A percentile compares a stretch with the other conserved stretches of the same genome.
Conservation (phyloP, 2,329 filamentous ascomycete species). For the Fusarium anthophilum region DNA sequence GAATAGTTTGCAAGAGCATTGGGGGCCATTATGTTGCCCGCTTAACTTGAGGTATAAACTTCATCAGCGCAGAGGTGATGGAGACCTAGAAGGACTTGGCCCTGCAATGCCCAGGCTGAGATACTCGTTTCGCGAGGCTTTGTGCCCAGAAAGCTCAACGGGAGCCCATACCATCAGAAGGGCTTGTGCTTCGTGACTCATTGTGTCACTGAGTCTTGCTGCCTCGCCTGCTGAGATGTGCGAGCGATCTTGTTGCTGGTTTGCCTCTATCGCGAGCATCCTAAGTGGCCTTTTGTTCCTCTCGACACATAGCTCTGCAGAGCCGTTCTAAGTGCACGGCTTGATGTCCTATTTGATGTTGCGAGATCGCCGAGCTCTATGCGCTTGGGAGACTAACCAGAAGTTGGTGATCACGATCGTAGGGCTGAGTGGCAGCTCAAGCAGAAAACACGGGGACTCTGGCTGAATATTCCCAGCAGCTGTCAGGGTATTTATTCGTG, state of each 20-base stretch:
- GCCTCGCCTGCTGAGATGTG: background rate
- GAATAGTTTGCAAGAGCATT: background rate
- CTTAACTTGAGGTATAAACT: background rate
- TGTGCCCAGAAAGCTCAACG: background rate
- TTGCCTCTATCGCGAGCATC: background rate
- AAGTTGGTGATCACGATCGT: background rate
- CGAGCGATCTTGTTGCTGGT: background rate
- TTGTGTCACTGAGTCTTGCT: background rate
- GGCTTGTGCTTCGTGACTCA: background rate
- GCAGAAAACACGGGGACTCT: background rate
- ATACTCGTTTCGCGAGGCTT: background rate
- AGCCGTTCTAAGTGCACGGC: too few species aligned
- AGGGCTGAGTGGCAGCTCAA: background rate
- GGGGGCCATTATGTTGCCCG: background rate
- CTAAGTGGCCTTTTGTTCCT: background rate
- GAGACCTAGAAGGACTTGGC: too few species aligned
- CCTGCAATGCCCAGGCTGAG: background rate
- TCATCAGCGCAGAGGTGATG: background rate
- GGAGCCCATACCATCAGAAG: background rate
- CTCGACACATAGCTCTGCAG: background rate
- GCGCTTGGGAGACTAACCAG: background rate
- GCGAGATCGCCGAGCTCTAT: background rate
- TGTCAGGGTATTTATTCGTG: background rate
- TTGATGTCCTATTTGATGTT: background rate
- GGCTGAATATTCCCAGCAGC: background rate